Evolutionary conservation across 2,329 filamentous ascomycete species (phyloP).

Genomic region (Knufia fluminis): DNA sequence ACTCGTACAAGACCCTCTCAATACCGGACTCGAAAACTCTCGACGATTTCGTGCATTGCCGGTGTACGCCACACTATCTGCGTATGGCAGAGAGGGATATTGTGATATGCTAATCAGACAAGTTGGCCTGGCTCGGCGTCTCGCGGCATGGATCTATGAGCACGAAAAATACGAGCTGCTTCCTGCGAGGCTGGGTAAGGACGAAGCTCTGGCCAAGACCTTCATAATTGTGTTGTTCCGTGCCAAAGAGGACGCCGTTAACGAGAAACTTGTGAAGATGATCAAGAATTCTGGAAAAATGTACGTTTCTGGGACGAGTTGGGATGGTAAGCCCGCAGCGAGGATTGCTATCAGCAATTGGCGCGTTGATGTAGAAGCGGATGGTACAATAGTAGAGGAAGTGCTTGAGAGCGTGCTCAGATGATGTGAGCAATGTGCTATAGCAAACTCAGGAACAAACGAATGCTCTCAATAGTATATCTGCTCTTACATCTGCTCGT

Average conservation of each 20-base stretch:
- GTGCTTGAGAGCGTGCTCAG: slow-evolving; percentile 48
- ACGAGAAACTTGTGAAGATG: slow-evolving; percentile 54
- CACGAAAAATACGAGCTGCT: slow-evolving; percentile 59
- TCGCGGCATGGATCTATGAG: slow-evolving; percentile 55
- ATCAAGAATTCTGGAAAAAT: slow-evolving; percentile 69
- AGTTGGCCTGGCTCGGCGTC: slow-evolving; percentile 57
- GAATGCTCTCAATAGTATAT: no score
- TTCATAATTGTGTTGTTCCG: slow-evolving; percentile 71
- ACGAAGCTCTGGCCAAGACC: slow-evolving; percentile 42
- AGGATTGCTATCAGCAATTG: slow-evolving; percentile 83
- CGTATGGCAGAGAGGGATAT: slow-evolving; percentile 64
- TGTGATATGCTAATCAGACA: slow-evolving; percentile 61
- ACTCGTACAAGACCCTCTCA: slow-evolving; percentile 65
- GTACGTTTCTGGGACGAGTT: slow-evolving; percentile 74
- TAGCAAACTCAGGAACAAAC: background rate
- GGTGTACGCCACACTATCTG: slow-evolving; percentile 68
- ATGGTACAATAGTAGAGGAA: slow-evolving; percentile 54
- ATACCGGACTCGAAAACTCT: slow-evolving; percentile 85
- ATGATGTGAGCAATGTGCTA: background rate
- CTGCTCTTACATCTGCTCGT: no score
- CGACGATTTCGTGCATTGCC: slow-evolving; percentile 85
- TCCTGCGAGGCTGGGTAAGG: slow-evolving; percentile 36
- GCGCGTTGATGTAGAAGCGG: slow-evolving; percentile 60
- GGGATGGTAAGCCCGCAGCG: slow-evolving; percentile 64
- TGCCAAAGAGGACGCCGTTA: slow-evolving; percentile 56